Evolutionary conservation across 2,329 filamentous ascomycete species (phyloP), one percentile per base, ranked within the genome.

Genomic region (Aspergillus caelatus): DNA sequence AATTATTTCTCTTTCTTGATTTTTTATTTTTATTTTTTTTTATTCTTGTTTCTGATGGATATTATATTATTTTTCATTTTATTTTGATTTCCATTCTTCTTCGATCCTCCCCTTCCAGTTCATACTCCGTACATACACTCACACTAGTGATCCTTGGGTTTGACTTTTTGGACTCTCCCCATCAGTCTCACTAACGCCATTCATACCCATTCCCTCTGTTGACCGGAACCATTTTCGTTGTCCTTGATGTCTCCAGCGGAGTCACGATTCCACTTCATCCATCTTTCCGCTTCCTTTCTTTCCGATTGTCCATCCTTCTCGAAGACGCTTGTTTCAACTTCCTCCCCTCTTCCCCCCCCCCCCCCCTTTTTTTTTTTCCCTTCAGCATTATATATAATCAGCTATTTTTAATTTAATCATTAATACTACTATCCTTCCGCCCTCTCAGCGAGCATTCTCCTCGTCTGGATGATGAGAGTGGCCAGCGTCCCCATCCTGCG

Each of bases 381-480:
- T 50, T n/a, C 19, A 12, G 23, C 21, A 26, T 28, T 48, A 26
- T 48, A 48, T 26, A 26, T 30, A 30, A 11, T 14, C 21, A 46
- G 14, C 21, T 30, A 4, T 30, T 30, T n/a, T 30, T 52, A 6
- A 32, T 6, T n/a, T 52, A 30, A 48, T 48, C 21, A 16, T 8
- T 23, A 52, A 52, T 30, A 52, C 26, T 30, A 52, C 26, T 16
- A 21, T 52, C 21, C 43, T n/a, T 46, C n/a, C 45, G 19, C 26
- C 26, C 39, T 41, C 39, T 41, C 39, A n/a, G 7, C 16, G 26
- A 16, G 10, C 10, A 28, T 19, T 39, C 34, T 50, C 32, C 9
- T 32, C 28, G 26, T n/a, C 48, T 56, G 36, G 30, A 66, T 50
- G 53, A 65, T 69, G 68, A 63, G 57, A 63, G 58, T 59, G 45